Base-by-base conservation (phyloP, 1,139 yeast species). In the Wickerhamomyces sp. region DNA sequence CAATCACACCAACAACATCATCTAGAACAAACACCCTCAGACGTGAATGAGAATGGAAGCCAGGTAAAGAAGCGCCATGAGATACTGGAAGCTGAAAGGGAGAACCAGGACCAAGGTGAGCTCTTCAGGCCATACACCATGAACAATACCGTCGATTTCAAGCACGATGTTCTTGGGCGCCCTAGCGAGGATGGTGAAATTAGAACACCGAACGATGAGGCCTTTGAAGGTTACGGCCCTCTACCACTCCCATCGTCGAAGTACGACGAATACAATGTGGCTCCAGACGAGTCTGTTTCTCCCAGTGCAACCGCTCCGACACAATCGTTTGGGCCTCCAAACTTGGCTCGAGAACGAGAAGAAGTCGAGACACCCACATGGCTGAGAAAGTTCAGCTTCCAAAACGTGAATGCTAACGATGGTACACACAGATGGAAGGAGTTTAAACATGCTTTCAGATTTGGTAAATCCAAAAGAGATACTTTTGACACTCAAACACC, bases 371-470 rank as follows among this genome's bases (percentile, higher is more conserved):
- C 39, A 4, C 47, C 53, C n/a, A 48, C 55, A 2, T 51, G 55
- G 55, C 32, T 44, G n/a, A 44, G 47, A 16, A 42, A 38, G 19
- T 38, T 42, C 48, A 12, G 40, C 29, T 24, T 39, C 5, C 51
- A 47, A 6, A 30, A 34, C 26, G 25, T 27, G 6, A 11, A 24
- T 11, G 13, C 32, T 8, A 28, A 26, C 9, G 23, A 32, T 6
- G 44, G 44, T 20, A 42, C 42, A 1, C 38, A 26, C 23, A 41
- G 41, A 36, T 51, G 53, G 54, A 47, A 38, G 24, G 55, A 49
- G n/a, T 41, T 50, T 35, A 51, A 46, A 13, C 49, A 46, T 16
- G 54, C 46, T 1, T 46, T 52, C 38, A 50, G 45, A 29, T 44
- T 51, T 33, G 48, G 45, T 12, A 45, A 41, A 21, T 12, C 17